Conservation (phyloP, 2,329 filamentous ascomycete species). For the Didymella keratinophila region DNA sequence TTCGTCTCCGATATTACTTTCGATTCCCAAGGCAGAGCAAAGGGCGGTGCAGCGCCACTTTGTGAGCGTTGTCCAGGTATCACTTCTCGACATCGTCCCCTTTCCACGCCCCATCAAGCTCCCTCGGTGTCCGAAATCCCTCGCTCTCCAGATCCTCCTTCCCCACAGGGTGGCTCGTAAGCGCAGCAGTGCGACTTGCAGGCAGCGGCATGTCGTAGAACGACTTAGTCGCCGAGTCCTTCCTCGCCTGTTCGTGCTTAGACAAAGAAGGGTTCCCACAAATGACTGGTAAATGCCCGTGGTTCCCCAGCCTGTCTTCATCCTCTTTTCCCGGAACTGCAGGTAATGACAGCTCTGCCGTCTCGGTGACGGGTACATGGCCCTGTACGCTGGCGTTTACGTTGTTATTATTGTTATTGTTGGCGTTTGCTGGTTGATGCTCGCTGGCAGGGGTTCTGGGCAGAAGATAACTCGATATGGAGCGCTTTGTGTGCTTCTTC, state of each 20-base stretch:
- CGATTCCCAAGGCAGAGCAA: neutral
- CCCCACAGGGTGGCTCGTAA: constrained; percentile 16
- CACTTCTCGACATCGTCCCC: neutral
- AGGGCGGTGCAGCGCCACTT: neutral
- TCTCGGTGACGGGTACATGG: neutral
- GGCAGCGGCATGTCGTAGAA: neutral
- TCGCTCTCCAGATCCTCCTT: constrained; percentile 4
- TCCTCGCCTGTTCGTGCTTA: constrained; percentile 2
- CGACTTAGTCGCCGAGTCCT: constrained; percentile 8
- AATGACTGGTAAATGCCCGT: neutral
- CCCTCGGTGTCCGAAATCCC: constrained; percentile 5
- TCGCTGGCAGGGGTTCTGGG: neutral
- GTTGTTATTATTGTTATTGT: neutral
- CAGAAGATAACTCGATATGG: constrained; percentile 3
- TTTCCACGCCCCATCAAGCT: neutral
- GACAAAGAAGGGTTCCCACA: neutral
- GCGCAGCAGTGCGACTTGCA: constrained; percentile 11
- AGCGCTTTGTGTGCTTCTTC: constrained; percentile 6
- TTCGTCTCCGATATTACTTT: constrained; percentile 15
- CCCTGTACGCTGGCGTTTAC: neutral
- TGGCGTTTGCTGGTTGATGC: neutral
- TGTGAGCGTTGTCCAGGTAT: neutral
- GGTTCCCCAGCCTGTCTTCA: neutral
- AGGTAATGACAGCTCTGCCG: neutral
- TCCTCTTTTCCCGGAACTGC: neutral